Evolutionary conservation across 192 early-diverging fungal genomes (phyloP), one percentile per base, ranked within the genome.

Genomic region (Backusella macrospora): DNA sequence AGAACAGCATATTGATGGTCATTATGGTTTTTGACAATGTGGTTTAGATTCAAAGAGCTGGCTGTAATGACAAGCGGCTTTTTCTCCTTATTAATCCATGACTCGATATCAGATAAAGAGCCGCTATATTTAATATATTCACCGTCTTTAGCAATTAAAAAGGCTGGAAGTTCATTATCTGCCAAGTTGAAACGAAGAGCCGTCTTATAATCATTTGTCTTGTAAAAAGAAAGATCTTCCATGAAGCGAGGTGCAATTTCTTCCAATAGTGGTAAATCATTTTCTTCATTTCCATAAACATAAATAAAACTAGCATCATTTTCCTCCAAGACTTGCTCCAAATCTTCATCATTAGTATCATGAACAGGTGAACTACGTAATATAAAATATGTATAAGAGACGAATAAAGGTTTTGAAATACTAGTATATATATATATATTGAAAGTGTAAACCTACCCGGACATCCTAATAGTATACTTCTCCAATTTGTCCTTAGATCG

Each of bases 71-170:
- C 84, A 37, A 93, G 73, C 8, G 93, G 88, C 70, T 89, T 86
- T 59, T 90, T 89, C 76, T 92, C 85, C 37, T 76, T 77, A 13
- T 85, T 78, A 40, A 93, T 85, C 89, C 89, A 93, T 66, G 79
- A 74, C 62, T 81, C 81, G 9, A 90, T 52, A 37, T 76, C 65
- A 29, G 74, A 73, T 23, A 75, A 63, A 72, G 86, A 49, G 15
- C 68, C 43, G 1, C 65, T 46, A 6, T 48, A 18, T 5, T 43
- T 42, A 40, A 12, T 13, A 23, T 52, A 64, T 14, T 74, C 68
- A 23, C 86, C 84, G 48, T 92, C 91, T 68, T 94, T 94, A 10
- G 90, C 68, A 10, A 87, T 90, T 0, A 89, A 44, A 29, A 91
- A 71, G 13, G 78, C 70, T 6, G 93, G 92, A 5, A 84, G n/a